Percentiles rank a stretch among this genome's conserved stretches.
Conservation (phyloP, 176 grass and related monocot species). For the Carex cristatella region DNA sequence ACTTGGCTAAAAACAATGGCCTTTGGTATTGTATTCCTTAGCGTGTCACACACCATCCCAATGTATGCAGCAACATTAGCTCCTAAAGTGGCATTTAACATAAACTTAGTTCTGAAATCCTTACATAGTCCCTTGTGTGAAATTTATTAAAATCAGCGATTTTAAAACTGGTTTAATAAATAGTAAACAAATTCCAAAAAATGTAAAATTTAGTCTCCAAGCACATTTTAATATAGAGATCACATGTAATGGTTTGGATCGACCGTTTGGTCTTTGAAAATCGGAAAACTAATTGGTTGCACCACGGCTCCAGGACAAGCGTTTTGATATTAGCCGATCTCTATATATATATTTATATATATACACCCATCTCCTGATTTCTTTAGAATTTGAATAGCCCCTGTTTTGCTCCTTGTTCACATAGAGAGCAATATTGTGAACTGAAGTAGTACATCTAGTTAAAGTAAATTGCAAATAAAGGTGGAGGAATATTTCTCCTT, state of each 20-base stretch:
- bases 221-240: too few species aligned
- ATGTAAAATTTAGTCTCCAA: too few species aligned
- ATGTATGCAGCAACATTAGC: conserved; percentile 96
- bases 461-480: not conserved
- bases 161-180: too few species aligned
- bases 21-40: conserved; percentile 92
- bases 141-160: not conserved
- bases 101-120: not conserved
- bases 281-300: too few species aligned
- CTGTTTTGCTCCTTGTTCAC: not conserved
- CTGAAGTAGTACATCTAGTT: not conserved
- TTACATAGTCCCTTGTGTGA: not conserved
- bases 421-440: not conserved
- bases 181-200: too few species aligned
- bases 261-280: too few species aligned
- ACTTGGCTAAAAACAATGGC: conserved; percentile 94
- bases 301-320: too few species aligned
- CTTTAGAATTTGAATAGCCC: not conserved
- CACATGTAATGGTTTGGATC: too few species aligned
- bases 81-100: conserved; percentile 38
- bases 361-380: not conserved
- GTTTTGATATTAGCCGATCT: too few species aligned
- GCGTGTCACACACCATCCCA: conserved; percentile 83
- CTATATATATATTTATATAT: too few species aligned
- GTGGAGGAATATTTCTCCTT: too few species aligned